A percentile compares a stretch with the other conserved stretches of the same genome.
phyloP scores from a whole-genome alignment of 805 yeast genomes.

The Candida pseudoglaebosa region DNA sequence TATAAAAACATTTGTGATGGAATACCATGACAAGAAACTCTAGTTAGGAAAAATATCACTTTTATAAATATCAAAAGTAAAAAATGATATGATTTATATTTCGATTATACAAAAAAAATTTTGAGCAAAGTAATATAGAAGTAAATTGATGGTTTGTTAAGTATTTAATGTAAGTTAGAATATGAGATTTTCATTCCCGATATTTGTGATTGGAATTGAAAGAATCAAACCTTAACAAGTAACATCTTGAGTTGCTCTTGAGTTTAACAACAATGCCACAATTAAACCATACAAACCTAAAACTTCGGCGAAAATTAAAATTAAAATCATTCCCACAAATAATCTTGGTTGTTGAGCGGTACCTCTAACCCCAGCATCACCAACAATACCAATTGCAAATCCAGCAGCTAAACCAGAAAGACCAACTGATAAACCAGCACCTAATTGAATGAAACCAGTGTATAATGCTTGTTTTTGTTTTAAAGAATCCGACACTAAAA shows the following conservation, averaged over 20 bases:
- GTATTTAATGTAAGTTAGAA: no score
- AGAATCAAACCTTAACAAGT: slow-evolving; percentile 48
- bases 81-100: no score
- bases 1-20: no score
- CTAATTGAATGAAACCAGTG: slow-evolving; percentile 96
- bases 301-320: slow-evolving; percentile 98
- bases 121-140: no score
- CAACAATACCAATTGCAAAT: slow-evolving; percentile 98
- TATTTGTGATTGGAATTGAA: background rate
- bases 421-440: slow-evolving; percentile 97
- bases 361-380: slow-evolving; percentile 99
- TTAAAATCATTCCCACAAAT: slow-evolving; percentile 97
- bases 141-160: no score
- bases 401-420: slow-evolving; percentile 98
- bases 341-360: slow-evolving; percentile 97
- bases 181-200: background rate
- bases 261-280: slow-evolving; percentile 96
- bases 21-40: no score
- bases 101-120: no score
- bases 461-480: slow-evolving; percentile 88
- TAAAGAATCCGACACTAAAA: slow-evolving; percentile 84
- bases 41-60: no score
- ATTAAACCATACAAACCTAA: slow-evolving; percentile 97
- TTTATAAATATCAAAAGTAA: no score
- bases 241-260: slow-evolving; percentile 94